phyloP scores from a whole-genome alignment of 2,329 filamentous ascomycete species.

The Xylariales sp. region DNA sequence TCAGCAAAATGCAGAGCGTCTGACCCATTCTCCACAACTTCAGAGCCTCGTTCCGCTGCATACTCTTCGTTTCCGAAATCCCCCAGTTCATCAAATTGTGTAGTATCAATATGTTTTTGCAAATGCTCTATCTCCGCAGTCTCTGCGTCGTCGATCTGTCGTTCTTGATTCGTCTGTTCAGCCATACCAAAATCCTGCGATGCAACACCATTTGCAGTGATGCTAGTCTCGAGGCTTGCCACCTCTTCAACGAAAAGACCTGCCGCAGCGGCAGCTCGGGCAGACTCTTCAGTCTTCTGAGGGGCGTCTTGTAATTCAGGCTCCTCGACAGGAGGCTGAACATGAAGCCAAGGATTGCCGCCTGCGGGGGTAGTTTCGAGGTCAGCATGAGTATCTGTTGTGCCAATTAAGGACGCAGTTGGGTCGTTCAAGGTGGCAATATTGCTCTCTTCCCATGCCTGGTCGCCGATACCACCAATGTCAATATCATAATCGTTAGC shows the following conservation, averaged over 20 bases:
- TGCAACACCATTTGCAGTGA: background rate
- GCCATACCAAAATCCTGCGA: background rate
- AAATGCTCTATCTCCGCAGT: background rate
- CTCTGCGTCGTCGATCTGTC: background rate
- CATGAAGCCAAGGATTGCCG: no score
- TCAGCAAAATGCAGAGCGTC: background rate
- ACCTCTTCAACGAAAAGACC: background rate
- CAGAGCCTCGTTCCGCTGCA: no score
- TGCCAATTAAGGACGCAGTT: no score
- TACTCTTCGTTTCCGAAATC: background rate
- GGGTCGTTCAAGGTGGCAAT: no score
- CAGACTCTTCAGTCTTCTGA: constrained; percentile 5
- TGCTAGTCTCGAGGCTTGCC: background rate
- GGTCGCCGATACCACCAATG: constrained; percentile 22
- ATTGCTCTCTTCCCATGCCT: constrained; percentile 22
- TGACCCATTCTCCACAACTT: background rate
- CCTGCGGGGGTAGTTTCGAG: no score
- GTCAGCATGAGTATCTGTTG: no score
- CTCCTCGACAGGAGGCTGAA: background rate
- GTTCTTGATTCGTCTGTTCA: background rate
- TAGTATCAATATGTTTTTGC: background rate
- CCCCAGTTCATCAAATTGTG: background rate
- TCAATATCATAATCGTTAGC: constrained; percentile 28
- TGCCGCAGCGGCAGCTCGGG: constrained; percentile 7
- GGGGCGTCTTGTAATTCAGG: no score